Evolutionary conservation across 2,329 filamentous ascomycete species (phyloP).

Genomic region (Cryphonectria radicalis): DNA sequence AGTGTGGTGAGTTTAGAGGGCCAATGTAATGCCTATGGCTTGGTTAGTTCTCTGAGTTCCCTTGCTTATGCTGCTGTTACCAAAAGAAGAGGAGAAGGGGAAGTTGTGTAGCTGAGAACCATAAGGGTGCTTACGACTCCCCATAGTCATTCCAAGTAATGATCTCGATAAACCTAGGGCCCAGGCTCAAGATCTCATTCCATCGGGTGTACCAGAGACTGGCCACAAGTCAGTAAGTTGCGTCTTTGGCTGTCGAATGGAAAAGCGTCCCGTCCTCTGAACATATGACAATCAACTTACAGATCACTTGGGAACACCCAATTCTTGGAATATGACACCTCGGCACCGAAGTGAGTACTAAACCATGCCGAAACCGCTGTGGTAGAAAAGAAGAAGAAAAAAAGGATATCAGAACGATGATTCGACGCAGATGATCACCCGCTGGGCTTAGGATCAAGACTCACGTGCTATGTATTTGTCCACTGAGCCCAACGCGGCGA

Average conservation of each 20-base stretch:
- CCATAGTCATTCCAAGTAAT: constrained; percentile 57
- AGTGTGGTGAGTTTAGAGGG: constrained; percentile 49
- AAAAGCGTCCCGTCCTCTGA: background rate
- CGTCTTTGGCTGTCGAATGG: background rate
- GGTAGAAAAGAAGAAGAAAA: too few relatives aligned
- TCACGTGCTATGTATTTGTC: constrained; percentile 32
- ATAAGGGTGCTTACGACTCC: constrained; percentile 42
- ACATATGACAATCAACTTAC: constrained; percentile 17
- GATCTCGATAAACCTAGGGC: constrained; percentile 53
- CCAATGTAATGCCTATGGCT: constrained; percentile 52
- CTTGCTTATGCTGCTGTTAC: background rate
- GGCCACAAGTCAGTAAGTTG: background rate
- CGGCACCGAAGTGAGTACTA: constrained; percentile 46
- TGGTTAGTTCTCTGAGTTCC: background rate
- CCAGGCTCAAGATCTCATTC: constrained; percentile 50
- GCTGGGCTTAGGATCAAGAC: background rate
- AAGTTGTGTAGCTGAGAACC: background rate
- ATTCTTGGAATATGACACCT: constrained; percentile 54
- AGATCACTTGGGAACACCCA: constrained; percentile 63
- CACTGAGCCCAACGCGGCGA: constrained; percentile 38
- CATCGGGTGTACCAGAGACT: constrained; percentile 61
- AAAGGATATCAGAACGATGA: background rate
- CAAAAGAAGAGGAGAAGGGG: background rate
- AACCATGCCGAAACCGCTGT: constrained; percentile 46
- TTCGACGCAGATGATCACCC: constrained; percentile 31